Conservation (phyloP, 148 eudicot genomes). For the Amaranthus cruentus region DNA sequence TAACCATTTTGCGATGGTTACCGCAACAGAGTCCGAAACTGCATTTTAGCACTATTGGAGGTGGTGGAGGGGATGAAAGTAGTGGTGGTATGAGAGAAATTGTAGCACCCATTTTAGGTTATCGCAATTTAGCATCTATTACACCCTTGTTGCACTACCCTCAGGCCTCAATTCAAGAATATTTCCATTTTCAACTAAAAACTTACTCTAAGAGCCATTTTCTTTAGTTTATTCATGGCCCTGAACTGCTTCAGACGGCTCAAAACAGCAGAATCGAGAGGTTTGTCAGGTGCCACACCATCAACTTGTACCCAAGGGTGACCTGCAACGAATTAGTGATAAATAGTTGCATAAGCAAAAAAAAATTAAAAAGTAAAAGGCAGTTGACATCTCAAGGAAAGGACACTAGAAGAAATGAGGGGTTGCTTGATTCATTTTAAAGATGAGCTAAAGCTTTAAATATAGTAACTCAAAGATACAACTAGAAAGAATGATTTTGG, state of each 20-base stretch:
- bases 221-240: constrained; percentile 82
- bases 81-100: no score
- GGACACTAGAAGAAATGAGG: neutral
- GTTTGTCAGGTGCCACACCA: constrained; percentile 85
- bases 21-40: no score
- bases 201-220: constrained; percentile 86
- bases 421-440: neutral
- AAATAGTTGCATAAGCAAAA: neutral
- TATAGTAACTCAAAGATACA: neutral
- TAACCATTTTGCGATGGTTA: no score
- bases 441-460: neutral
- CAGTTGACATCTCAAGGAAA: neutral
- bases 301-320: constrained; percentile 89
- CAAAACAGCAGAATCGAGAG: constrained; percentile 90
- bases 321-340: constrained; percentile 37
- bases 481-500: no score
- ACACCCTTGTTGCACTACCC: no score
- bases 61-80: no score
- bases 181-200: neutral
- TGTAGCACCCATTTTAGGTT: no score
- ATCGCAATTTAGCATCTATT: no score
- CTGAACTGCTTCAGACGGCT: constrained; percentile 82
- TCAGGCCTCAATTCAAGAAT: no score
- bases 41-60: no score
- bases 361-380: neutral